Evolutionary conservation across 257 asterid genomes (phyloP).

Genomic region (Gentiana straminea): DNA sequence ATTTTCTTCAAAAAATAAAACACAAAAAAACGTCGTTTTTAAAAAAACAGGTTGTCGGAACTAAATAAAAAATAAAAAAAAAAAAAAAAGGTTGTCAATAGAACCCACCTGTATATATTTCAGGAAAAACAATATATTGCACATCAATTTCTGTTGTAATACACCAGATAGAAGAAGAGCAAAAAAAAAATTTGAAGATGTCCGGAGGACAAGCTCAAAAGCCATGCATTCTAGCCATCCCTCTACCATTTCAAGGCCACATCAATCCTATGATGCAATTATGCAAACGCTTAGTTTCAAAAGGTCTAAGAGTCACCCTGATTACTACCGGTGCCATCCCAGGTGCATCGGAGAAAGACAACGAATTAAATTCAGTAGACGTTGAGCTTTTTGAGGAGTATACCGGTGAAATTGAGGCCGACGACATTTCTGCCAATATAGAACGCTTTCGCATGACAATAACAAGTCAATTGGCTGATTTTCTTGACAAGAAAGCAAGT

Average conservation of each 20-base stretch:
- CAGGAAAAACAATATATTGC: too few species aligned
- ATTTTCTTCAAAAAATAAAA: too few species aligned
- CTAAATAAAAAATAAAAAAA: too few species aligned
- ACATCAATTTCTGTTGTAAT: too few species aligned
- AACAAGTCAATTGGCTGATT: constrained; percentile 7
- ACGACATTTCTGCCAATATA: constrained; percentile 7
- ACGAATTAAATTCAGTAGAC: constrained; percentile 9
- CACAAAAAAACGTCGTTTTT: too few species aligned
- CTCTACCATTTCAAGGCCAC: constrained; percentile 52
- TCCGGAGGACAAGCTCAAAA: background rate
- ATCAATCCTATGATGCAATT: constrained; percentile 39
- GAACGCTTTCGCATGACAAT: constrained; percentile 11
- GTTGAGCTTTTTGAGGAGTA: constrained; percentile 23
- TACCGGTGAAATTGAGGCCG: constrained; percentile 1
- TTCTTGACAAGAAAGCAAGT: constrained; percentile 11
- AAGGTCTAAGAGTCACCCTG: constrained; percentile 20
- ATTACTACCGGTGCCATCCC: constrained; percentile 11
- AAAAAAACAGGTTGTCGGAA: too few species aligned
- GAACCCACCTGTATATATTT: too few species aligned
- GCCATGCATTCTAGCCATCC: constrained; percentile 26
- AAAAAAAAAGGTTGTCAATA: too few species aligned
- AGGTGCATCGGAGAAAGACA: constrained; percentile 3
- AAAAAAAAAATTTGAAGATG: too few species aligned
- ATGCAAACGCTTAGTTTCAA: constrained; percentile 33
- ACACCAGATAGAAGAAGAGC: too few species aligned